These are phyloP conservation scores for Colletotrichum ledebouriae DNA, from an alignment of 2,329 filamentous ascomycete species.

Conservation along the genomic window DNA sequence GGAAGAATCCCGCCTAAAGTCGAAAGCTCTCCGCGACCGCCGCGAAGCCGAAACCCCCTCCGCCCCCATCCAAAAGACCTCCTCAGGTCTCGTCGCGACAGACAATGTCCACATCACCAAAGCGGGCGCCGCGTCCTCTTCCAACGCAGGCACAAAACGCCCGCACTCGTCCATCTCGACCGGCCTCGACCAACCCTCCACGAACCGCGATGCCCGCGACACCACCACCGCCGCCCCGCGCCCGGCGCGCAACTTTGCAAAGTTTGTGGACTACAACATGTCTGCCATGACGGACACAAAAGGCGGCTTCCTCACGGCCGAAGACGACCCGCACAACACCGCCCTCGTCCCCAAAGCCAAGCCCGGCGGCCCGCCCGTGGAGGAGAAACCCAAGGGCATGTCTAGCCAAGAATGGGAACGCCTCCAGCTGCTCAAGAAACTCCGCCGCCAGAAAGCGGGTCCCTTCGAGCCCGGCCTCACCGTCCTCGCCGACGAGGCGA, in stretches of 20 bases:
- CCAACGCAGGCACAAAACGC: slow-evolving; percentile 67
- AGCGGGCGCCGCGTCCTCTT: slow-evolving; percentile 58
- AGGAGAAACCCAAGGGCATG: slow-evolving; percentile 87
- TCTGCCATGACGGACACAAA: slow-evolving; percentile 98
- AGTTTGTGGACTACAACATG: slow-evolving; percentile 98
- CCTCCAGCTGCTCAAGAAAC: slow-evolving; percentile 78
- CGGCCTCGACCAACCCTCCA: slow-evolving; percentile 60
- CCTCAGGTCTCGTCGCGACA: slow-evolving; percentile 80
- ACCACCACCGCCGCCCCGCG: slow-evolving; percentile 72
- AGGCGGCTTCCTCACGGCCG: slow-evolving; percentile 90
- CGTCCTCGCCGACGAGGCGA: slow-evolving; percentile 72
- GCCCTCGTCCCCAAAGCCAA: slow-evolving; percentile 67
- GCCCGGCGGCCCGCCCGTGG: slow-evolving; percentile 53
- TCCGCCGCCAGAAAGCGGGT: slow-evolving; percentile 81
- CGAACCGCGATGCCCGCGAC: slow-evolving; percentile 76
- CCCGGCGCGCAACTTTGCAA: slow-evolving; percentile 88
- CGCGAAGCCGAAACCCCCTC: slow-evolving; percentile 71
- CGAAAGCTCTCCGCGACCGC: slow-evolving; percentile 86
- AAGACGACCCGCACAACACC: slow-evolving; percentile 92
- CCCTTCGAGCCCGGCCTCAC: slow-evolving; percentile 93
- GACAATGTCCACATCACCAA: slow-evolving; percentile 70
- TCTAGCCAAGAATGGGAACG: slow-evolving; percentile 92
- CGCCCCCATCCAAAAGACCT: slow-evolving; percentile 61
- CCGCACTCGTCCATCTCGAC: slow-evolving; percentile 73
- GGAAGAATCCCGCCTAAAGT: slow-evolving; percentile 89